Base-by-base conservation (phyloP, 176 grass and related monocot species). In the Luzula sylvatica region DNA sequence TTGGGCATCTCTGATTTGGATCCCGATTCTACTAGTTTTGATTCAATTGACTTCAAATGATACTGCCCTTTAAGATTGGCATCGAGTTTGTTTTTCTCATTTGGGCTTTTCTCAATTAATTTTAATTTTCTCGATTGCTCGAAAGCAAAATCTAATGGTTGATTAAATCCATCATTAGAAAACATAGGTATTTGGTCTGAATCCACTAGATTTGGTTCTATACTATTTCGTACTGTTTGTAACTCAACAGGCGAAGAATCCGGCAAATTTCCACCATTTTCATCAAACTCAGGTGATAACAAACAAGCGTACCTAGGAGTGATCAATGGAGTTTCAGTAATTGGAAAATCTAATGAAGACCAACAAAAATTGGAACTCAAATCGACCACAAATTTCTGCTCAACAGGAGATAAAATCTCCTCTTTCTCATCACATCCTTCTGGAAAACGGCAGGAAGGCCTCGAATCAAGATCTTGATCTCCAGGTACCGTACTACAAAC, bases 401-500 rank as follows among this genome's bases (percentile, higher is more conserved):
- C 30, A 49, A 41, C 15, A 49, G 13, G 42, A 64, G 23, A 32
- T 8, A 27, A 27, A 38, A 19, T 19, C 39, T 7, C 35, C 7
- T 23, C 41, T 56, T 32, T 55, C 23, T 26, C 38, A 16, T 22
- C 49, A 18, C 56, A 26, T 15, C 23, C 46, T 2, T 24, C 42
- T 0, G 32, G 38, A 69, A 50, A 52, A 9, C 27, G 32, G 12
- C 66, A 9, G 22, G 23, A 58, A 70, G 50, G 51, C 23, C 24
- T 65, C 23, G 53, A 71, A 75, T 42, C 26, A 17, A 44, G 16
- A 11, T 56, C 66, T 82, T 58, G 68, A 75, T 59, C 50, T 62
- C 23, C 38, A 15, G 15, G 35, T 7, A 28, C 42, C 35, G 38
- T 24, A 20, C 51, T 7, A 11, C 45, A 50, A 56, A 20, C 46